Base-by-base conservation (phyloP, 2,329 filamentous ascomycete species). In the Beauveria brongniartii region DNA sequence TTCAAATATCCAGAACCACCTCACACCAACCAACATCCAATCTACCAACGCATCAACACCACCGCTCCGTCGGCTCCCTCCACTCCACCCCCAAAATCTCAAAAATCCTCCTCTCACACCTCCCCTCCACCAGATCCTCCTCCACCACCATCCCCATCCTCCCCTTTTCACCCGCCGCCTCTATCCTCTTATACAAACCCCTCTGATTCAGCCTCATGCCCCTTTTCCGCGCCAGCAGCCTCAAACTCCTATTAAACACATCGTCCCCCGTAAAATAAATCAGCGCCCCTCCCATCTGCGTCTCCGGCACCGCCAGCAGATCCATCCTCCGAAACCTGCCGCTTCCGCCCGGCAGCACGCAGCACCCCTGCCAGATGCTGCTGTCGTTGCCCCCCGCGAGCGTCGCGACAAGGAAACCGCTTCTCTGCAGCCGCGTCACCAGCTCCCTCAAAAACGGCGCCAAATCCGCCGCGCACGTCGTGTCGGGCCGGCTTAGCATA, bases 211-310 rank as follows among this genome's bases (percentile, higher is more conserved):
- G 71, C 55, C 89, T 77, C 90, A 95, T 92, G 0, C 85, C 84
- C 74, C 90, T 94, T 73, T 85, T 91, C 44, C 85, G 84, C 16
- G 92, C 91, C 64, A 97, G 72, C 18, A 95, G 74, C 64, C 93
- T 78, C 71, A 97, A 83, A 69, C 90, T 95, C 18, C 92, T 80
- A 72, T 97, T 97, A 76, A 97, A 97, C 40, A 96, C 88, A 70
- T 96, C 92, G 66, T 97, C 94, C 1, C 93, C 93, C 0, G 93
- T 97, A 69, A 97, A 97, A 70, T 97, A 97, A n/a, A 97, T 82
- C 63, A 97, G 71, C 0, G 92, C 92, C 0, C 90, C 92, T 1
- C 93, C 93, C 55, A 91, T 80, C 72, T 96, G 87, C 2, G 82
- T 78, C 66, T 86, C 86, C 0, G 92, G 92, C 1, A 96, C 92